Evolutionary conservation across 768 basidiomycete genomes (phyloP).

Genomic region (Collybia nuda): DNA sequence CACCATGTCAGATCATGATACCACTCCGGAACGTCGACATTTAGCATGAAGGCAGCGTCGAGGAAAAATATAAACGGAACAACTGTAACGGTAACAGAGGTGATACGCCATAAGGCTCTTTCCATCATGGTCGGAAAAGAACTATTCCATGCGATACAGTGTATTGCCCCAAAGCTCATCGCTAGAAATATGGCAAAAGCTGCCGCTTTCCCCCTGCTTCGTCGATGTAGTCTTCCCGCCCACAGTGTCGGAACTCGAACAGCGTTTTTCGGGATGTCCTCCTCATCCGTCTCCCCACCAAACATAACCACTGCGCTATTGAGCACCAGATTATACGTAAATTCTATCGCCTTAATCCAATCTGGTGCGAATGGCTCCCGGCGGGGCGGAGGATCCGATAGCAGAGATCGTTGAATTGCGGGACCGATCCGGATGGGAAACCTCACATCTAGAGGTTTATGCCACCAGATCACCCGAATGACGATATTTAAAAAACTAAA

Average conservation of each 20-base stretch:
- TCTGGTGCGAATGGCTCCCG: too few species aligned
- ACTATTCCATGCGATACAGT: background rate
- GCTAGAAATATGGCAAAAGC: background rate
- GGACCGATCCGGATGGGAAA: background rate
- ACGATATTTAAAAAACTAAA: background rate
- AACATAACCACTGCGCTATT: background rate
- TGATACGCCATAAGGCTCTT: background rate
- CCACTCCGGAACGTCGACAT: background rate
- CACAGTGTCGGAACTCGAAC: background rate
- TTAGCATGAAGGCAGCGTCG: too few species aligned
- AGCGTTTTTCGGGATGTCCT: background rate
- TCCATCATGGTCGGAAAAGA: background rate
- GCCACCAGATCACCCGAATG: conserved; percentile 1
- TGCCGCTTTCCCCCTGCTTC: background rate
- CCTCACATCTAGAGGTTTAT: background rate
- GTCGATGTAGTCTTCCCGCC: background rate
- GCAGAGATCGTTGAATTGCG: too few species aligned
- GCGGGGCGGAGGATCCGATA: too few species aligned
- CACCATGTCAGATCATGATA: background rate
- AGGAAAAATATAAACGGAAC: background rate
- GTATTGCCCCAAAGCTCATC: background rate
- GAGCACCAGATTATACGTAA: too few species aligned
- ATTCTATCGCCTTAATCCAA: background rate
- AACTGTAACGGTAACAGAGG: background rate
- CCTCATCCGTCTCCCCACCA: too few species aligned